Conservation (phyloP, 169 alveolate species). For the Babesia bigemina region DNA sequence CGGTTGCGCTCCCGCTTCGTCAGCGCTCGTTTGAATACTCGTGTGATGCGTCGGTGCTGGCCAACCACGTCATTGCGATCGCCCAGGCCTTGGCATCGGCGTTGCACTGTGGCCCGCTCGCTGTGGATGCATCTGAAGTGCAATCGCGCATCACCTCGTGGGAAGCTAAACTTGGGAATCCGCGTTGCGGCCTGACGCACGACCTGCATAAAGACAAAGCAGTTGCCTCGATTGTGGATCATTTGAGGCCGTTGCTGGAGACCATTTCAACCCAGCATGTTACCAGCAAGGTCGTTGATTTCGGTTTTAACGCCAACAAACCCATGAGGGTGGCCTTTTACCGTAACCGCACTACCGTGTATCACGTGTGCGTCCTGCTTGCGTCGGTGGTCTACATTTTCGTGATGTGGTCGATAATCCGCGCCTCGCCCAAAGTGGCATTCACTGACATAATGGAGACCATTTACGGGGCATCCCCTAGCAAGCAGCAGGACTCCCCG, state of each 20-base stretch:
- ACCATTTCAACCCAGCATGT: slow-evolving; percentile 31
- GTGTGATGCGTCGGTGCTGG: slow-evolving; percentile 13
- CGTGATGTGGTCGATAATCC: slow-evolving; percentile 48
- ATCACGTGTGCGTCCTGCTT: slow-evolving; percentile 13
- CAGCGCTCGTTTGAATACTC: slow-evolving; percentile 17
- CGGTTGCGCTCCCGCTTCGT: slow-evolving; percentile 17
- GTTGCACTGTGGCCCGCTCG: slow-evolving; percentile 1
- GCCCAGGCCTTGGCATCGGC: slow-evolving; percentile 9
- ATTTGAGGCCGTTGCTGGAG: not conserved
- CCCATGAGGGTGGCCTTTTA: slow-evolving; percentile 8
- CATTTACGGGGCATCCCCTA: not conserved
- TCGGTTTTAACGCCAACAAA: not conserved
- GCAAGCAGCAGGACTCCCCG: not conserved
- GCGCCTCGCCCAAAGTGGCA: slow-evolving; percentile 50
- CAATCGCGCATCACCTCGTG: slow-evolving; percentile 9
- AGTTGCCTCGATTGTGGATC: slow-evolving; percentile 16
- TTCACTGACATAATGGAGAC: slow-evolving; percentile 22
- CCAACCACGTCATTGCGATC: slow-evolving; percentile 15
- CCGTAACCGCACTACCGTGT: slow-evolving; percentile 5
- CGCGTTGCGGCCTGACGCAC: slow-evolving; percentile 34
- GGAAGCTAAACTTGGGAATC: slow-evolving; percentile 36
- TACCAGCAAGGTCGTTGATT: not conserved
- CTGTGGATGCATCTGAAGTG: slow-evolving; percentile 6
- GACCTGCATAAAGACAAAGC: slow-evolving; percentile 24
- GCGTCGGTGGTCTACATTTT: slow-evolving; percentile 33